Evolutionary conservation across 2,329 filamentous ascomycete species (phyloP).

Genomic region (Phaeosphaeria sp.): DNA sequence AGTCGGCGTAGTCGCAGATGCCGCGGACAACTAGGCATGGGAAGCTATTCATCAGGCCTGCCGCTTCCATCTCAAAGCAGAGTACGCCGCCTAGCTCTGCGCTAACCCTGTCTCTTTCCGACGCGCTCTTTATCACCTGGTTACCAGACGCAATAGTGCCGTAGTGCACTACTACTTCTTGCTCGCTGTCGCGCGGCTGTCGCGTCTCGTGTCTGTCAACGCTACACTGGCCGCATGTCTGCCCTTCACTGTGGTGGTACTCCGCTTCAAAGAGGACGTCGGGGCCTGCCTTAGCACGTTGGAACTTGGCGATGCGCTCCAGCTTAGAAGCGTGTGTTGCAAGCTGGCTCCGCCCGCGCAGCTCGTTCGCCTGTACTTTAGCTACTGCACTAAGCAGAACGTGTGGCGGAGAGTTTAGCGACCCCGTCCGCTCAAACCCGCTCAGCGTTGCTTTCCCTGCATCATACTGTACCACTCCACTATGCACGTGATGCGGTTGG

Average conservation of each 20-base stretch:
- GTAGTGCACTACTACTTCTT: not conserved
- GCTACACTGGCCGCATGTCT: not conserved
- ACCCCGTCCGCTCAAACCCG: not conserved
- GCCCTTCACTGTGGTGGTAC: not conserved
- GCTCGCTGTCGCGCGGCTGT: not conserved
- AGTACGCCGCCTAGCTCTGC: not conserved
- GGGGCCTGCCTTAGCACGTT: too few relatives aligned
- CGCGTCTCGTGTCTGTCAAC: too few relatives aligned
- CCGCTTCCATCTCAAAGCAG: not conserved
- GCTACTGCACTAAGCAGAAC: not conserved
- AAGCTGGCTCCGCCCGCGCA: too few relatives aligned
- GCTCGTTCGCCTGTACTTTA: too few relatives aligned
- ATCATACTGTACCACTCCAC: slow-evolving; percentile 18
- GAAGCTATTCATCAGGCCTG: not conserved
- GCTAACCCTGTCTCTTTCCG: not conserved
- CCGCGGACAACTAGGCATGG: not conserved
- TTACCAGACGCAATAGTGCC: not conserved
- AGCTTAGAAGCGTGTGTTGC: too few relatives aligned
- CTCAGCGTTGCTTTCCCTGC: not conserved
- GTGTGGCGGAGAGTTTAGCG: not conserved
- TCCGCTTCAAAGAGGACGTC: not conserved
- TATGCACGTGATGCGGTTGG: not conserved
- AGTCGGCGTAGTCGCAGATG: not conserved
- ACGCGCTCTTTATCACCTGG: not conserved
- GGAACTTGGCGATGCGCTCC: too few relatives aligned